Evolutionary conservation across 2,329 filamentous ascomycete genomes (phyloP).

Genomic region (Calonectria hawksworthii): DNA sequence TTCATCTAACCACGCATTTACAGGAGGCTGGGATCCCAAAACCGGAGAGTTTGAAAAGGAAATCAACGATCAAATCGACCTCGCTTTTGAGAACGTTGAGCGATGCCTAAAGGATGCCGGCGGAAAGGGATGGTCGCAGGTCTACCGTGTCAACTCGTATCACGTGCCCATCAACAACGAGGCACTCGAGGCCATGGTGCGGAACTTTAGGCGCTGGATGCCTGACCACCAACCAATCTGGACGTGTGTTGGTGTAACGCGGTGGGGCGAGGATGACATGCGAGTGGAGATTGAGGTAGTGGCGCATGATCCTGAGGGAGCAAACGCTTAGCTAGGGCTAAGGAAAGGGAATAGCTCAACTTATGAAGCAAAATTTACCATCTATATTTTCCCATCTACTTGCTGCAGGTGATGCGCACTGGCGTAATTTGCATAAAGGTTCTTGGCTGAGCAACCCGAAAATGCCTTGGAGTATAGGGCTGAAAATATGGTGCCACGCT

Average conservation of each 20-base stretch:
- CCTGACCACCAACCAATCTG: constrained; percentile 1
- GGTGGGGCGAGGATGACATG: constrained; percentile 1
- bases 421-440: not conserved
- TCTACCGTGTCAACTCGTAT: constrained; percentile 10
- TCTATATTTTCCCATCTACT: not conserved
- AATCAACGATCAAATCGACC: not conserved
- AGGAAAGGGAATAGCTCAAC: too few species aligned
- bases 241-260: constrained; percentile 4
- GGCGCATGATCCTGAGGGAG: not conserved
- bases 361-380: too few species aligned
- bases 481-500: not conserved
- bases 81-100: not conserved
- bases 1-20: not conserved
- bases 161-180: constrained; percentile 10
- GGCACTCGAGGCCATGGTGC: not conserved
- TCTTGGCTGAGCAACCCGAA: not conserved
- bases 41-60: not conserved
- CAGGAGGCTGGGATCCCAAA: not conserved
- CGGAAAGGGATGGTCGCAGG: constrained; percentile 6
- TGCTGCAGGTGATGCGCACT: not conserved
- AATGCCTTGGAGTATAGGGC: not conserved
- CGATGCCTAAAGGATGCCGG: not conserved
- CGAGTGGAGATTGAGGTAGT: constrained; percentile 10
- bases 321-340: too few species aligned
- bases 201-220: not conserved